Evolutionary conservation across 129 eudicot species (phyloP).

Genomic region (Saussurea involucrata): DNA sequence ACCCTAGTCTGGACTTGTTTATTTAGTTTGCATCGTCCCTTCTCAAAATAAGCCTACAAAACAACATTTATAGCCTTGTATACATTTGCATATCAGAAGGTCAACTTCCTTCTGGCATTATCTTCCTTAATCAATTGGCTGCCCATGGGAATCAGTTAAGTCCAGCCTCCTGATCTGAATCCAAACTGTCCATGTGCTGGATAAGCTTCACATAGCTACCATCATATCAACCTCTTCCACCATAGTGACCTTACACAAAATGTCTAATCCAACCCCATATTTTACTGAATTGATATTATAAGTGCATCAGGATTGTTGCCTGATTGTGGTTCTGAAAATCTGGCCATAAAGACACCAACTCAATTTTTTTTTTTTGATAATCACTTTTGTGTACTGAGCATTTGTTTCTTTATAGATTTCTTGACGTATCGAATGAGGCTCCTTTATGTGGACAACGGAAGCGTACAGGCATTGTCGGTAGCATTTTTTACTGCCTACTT

Average conservation of each 20-base stretch:
- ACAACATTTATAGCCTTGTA: neutral
- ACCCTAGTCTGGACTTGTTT: neutral
- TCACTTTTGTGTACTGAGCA: conserved; percentile 5
- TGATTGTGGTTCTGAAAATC: neutral
- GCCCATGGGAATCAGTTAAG: neutral
- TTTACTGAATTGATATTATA: neutral
- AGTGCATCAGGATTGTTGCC: neutral
- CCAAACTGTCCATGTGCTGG: neutral
- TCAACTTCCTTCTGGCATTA: neutral
- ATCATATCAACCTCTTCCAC: neutral
- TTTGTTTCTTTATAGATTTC: conserved; percentile 43
- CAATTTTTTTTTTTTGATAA: neutral
- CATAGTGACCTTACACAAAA: neutral
- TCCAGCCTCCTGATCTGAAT: neutral
- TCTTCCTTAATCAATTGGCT: neutral
- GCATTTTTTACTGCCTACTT: conserved; percentile 60
- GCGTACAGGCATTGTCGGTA: conserved; percentile 64
- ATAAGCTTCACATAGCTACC: neutral
- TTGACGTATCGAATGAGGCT: conserved; percentile 72
- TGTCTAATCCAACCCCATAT: neutral
- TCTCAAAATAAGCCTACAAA: neutral
- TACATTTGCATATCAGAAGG: neutral
- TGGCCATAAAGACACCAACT: neutral
- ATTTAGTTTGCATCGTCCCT: no score
- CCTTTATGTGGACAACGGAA: conserved; percentile 77